phyloP scores from a whole-genome alignment of 805 yeast genomes.

The Blastobotrys terrestris region DNA sequence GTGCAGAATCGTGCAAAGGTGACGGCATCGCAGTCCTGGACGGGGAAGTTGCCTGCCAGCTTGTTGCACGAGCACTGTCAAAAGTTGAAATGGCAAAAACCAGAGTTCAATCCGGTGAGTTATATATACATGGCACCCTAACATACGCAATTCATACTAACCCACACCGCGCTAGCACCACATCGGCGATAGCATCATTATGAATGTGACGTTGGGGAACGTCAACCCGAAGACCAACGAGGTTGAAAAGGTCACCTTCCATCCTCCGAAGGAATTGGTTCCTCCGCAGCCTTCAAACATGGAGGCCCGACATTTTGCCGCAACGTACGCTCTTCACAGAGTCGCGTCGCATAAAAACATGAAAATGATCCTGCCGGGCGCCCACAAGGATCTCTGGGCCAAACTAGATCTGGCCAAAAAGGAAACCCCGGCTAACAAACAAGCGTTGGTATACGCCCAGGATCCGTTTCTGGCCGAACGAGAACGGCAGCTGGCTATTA shows the following conservation, averaged over 20 bases:
- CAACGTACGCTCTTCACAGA: conserved; percentile 79
- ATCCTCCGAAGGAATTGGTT: conserved; percentile 44
- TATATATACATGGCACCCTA: no score
- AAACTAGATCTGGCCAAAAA: conserved; percentile 59
- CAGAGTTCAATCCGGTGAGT: conserved; percentile 63
- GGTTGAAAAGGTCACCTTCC: conserved; percentile 48
- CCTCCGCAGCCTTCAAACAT: conserved; percentile 71
- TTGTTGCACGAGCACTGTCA: conserved; percentile 82
- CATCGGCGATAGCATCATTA: conserved; percentile 52
- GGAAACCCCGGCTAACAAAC: conserved; percentile 40
- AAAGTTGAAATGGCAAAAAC: conserved; percentile 83
- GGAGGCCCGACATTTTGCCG: conserved; percentile 86
- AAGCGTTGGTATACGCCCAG: conserved; percentile 44
- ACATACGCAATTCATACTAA: no score
- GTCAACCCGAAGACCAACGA: conserved; percentile 79
- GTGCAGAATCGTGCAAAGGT: conserved; percentile 8
- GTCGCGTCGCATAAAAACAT: conserved; percentile 75
- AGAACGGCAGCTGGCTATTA: conserved; percentile 39
- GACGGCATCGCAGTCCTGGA: conserved; percentile 54
- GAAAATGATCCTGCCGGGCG: conserved; percentile 80
- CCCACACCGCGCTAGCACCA: conserved; percentile 31
- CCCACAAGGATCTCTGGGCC: conserved; percentile 74
- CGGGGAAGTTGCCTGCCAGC: conserved; percentile 89
- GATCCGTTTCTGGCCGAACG: conserved; percentile 72
- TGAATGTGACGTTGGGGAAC: conserved; percentile 59